Evolutionary conservation across 2,329 filamentous ascomycete genomes (phyloP).

Genomic region (Davidsoniella eucalypti): DNA sequence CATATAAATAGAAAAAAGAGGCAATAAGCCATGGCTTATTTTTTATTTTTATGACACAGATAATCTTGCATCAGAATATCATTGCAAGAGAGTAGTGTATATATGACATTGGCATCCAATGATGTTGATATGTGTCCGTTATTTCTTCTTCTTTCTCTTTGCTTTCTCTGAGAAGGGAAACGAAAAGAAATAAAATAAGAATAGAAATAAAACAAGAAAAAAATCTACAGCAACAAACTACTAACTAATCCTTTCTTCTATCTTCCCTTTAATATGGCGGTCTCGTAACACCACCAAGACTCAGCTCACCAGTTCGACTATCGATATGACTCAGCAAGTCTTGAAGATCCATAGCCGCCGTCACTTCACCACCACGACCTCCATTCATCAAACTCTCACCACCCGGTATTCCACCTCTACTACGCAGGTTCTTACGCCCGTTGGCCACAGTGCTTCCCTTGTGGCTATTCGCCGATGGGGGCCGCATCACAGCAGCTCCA

Average conservation of each 20-base stretch:
- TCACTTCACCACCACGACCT: conserved; percentile 4
- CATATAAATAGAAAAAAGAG: too few relatives aligned
- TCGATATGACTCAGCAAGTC: conserved; percentile 35
- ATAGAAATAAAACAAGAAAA: background rate
- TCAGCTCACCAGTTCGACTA: conserved; percentile 28
- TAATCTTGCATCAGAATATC: too few relatives aligned
- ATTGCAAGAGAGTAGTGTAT: too few relatives aligned
- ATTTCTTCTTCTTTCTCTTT: too few relatives aligned
- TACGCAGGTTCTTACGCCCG: conserved; percentile 5
- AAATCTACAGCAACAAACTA: background rate
- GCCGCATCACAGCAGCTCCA: conserved; percentile 4
- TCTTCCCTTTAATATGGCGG: conserved; percentile 31
- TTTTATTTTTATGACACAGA: too few relatives aligned
- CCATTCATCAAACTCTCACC: conserved; percentile 6
- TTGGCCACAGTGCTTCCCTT: background rate
- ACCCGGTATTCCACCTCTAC: conserved; percentile 6
- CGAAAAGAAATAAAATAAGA: background rate
- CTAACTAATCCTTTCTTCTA: background rate
- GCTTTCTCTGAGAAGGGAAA: too few relatives aligned
- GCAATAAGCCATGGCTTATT: too few relatives aligned
- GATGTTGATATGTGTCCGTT: too few relatives aligned
- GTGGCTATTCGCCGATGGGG: conserved; percentile 7
- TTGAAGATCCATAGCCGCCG: conserved; percentile 27
- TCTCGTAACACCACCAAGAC: conserved; percentile 28
- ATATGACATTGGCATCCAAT: too few relatives aligned